These are phyloP conservation scores for Gomphus bonarii DNA, from an alignment of 1,284 basidiomycete genomes.

Conservation along the genomic window DNA sequence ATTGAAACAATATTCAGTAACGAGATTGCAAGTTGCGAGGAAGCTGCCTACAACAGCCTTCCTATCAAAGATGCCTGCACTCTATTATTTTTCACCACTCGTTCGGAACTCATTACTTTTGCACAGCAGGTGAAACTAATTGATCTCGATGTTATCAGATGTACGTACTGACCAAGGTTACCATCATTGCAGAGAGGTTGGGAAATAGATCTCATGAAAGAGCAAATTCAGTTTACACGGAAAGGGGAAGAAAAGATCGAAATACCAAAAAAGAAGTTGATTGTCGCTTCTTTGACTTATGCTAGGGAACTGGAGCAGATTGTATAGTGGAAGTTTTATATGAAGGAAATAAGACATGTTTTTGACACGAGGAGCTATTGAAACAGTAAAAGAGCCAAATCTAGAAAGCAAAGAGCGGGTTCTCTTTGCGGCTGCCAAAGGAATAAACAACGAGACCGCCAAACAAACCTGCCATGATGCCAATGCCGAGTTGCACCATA, in stretches of 20 bases:
- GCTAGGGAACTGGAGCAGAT: slow-evolving; percentile 85
- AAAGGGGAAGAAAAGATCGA: slow-evolving; percentile 71
- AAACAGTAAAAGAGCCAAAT: neutral
- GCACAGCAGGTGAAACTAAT: slow-evolving; percentile 51
- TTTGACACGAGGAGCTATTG: neutral
- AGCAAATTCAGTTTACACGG: slow-evolving; percentile 52
- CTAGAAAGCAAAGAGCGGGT: slow-evolving; percentile 75
- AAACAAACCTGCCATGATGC: slow-evolving; percentile 85
- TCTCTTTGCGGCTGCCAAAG: slow-evolving; percentile 74
- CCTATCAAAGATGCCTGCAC: slow-evolving; percentile 85
- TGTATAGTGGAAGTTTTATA: slow-evolving; percentile 37
- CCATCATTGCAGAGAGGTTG: slow-evolving; percentile 46
- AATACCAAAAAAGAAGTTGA: slow-evolving; percentile 75
- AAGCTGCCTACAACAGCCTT: slow-evolving; percentile 79
- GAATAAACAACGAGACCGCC: slow-evolving; percentile 81
- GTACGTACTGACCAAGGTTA: slow-evolving; percentile 10
- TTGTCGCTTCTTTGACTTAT: slow-evolving; percentile 63
- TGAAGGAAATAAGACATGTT: neutral
- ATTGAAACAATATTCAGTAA: slow-evolving; percentile 39
- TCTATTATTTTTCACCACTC: slow-evolving; percentile 76
- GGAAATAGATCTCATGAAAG: slow-evolving; percentile 55
- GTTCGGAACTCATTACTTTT: slow-evolving; percentile 68
- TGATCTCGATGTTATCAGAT: slow-evolving; percentile 2
- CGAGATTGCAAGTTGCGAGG: slow-evolving; percentile 90
- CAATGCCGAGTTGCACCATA: slow-evolving; percentile 84